phyloP scores from a whole-genome alignment of 306 rosid genomes.

The Fagus sylvatica region DNA sequence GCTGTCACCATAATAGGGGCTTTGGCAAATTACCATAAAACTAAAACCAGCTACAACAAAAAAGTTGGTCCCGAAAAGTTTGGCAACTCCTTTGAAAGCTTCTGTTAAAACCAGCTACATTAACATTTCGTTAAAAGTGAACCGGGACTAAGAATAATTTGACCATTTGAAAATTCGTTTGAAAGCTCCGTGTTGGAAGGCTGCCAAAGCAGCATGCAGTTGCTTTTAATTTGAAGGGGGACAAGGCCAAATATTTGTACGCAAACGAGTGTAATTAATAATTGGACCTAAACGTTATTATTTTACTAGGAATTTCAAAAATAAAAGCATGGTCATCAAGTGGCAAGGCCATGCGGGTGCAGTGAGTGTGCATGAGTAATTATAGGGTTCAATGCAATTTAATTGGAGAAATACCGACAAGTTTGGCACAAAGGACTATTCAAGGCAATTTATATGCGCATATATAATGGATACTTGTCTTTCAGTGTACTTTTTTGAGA shows the following conservation, averaged over 20 bases:
- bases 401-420: not conserved
- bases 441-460: not conserved
- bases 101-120: not conserved
- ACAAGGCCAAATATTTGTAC: slow-evolving; percentile 20
- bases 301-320: not conserved
- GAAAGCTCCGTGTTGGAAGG: slow-evolving; percentile 21
- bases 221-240: slow-evolving; percentile 23
- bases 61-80: not conserved
- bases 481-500: not conserved
- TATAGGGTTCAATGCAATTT: not conserved
- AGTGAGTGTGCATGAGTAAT: slow-evolving; percentile 6
- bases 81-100: not conserved
- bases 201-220: slow-evolving; percentile 26
- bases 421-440: not conserved
- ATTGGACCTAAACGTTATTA: slow-evolving; percentile 21
- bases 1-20: not conserved
- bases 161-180: not conserved
- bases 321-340: not conserved
- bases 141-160: no score
- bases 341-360: slow-evolving; percentile 12
- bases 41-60: not conserved
- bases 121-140: not conserved
- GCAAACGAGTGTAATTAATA: slow-evolving; percentile 8
- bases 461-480: not conserved
- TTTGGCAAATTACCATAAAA: not conserved